These are phyloP conservation scores for Fusarium citri DNA, from an alignment of 2,329 filamentous ascomycete genomes.

Conservation along the genomic window DNA sequence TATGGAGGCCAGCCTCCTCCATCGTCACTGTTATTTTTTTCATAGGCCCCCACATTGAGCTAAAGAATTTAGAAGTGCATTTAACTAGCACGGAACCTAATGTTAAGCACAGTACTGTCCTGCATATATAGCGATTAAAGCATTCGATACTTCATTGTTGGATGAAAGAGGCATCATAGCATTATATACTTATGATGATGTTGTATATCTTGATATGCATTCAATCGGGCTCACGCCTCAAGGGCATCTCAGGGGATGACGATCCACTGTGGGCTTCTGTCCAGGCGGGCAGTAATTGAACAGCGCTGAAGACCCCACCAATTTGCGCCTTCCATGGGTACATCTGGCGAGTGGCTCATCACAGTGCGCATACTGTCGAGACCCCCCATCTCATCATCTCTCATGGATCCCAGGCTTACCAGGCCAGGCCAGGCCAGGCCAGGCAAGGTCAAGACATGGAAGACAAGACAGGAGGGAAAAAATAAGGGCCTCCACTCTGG, in stretches of 20 bases:
- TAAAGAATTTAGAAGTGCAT: constrained; percentile 34
- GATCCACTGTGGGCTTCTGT: constrained; percentile 36
- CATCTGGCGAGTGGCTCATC: constrained; percentile 15
- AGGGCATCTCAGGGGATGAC: constrained; percentile 31
- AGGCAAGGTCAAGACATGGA: neutral
- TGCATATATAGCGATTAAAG: neutral
- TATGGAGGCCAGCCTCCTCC: constrained; percentile 10
- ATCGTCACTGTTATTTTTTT: constrained; percentile 10
- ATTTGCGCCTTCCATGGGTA: constrained; percentile 27
- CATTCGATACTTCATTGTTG: constrained; percentile 2
- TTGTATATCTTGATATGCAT: constrained; percentile 4
- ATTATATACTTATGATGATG: constrained; percentile 6
- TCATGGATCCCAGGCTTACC: constrained; percentile 1
- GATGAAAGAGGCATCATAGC: neutral
- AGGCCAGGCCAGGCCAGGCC: neutral
- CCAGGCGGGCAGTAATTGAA: constrained; percentile 23
- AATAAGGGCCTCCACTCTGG: constrained; percentile 44
- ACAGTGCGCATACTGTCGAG: constrained; percentile 31
- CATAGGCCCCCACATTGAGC: constrained; percentile 29
- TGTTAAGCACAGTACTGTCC: constrained; percentile 19
- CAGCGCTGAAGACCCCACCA: constrained; percentile 35
- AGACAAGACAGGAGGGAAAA: constrained; percentile 13
- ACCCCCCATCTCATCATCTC: constrained; percentile 18
- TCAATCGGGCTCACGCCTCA: constrained; percentile 8
- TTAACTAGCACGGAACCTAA: constrained; percentile 30